Base-by-base conservation (phyloP, 2,329 filamentous ascomycete genomes). In the Aspergillus carbonarius region DNA sequence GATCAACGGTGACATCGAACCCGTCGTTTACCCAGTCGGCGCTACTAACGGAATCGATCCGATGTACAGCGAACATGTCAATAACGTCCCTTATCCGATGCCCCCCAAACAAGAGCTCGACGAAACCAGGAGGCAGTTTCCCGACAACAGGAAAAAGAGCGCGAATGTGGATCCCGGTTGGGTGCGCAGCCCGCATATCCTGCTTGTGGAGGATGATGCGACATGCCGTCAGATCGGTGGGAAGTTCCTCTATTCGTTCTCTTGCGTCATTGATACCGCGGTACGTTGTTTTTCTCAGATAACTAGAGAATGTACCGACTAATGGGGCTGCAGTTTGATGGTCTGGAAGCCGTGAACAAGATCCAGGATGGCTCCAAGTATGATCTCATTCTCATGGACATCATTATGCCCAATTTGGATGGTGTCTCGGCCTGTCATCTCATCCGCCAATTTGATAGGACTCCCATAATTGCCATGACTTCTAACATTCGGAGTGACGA, bases 401-500 rank as follows among this genome's bases (percentile, higher is more conserved):
- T 99, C 64, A 96, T 99, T 66, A 98, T 99, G 95, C 95, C 95
- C 5, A 90, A 93, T 64, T 82, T 98, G 55, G 95, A 98, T 69
- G 95, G 95, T 66, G 92, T 98, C 5, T 96, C 93, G 15, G 93
- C 95, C 2, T 96, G 92, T 58, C 91, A 95, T 70, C 87, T 96
- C 62, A 97, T 99, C 64, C 87, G 93, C 54, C 91, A 96, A 70
- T 91, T 93, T 62, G 88, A 92, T 63, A 85, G 87, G 37, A 85
- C 88, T 5, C 95, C 95, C 0, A 96, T 99, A 68, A 91, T 99
- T 59, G 95, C 95, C 48, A 98, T 99, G 95, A 99, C 95, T 3
- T 97, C 93, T 3, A 99, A 98, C 72, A 98, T 99, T 64, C 86
- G 95, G 64, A 93, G 92, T 60, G 93, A 97, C 69, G 95, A 99